Evolutionary conservation across 73 alveolate species (phyloP), one percentile per base, ranked within the genome.

Genomic region (Paramecium pentaurelia): DNA sequence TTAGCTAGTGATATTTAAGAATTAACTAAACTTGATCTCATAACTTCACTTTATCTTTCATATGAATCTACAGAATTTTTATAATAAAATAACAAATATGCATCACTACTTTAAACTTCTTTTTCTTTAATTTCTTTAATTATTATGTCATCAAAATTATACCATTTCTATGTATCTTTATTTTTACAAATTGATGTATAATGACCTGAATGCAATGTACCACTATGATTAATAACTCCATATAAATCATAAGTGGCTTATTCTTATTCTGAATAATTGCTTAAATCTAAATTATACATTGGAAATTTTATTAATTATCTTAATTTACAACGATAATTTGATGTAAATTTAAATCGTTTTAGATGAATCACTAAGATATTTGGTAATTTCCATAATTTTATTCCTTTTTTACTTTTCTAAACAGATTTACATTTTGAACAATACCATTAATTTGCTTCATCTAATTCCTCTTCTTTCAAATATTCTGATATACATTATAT

Each of bases 321-420:
- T 27, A 96, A 85, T 86, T 97, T 97, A 34, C 97, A 95, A 88
- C 96, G 60, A n/a, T 95, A 93, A 32, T 86, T 92, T 12, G 86
- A 68, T 34, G 73, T 77, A 77, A 73, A 95, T 60, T 93, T 83
- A 93, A 98, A 98, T 85, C 99, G 93, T 58, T 98, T 98, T 86
- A 98, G 86, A 90, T 97, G 98, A 14, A 98, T 95, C 10, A 98
- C 97, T 60, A 98, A 80, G 9, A 98, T 93, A 75, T 96, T 95
- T 5, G 99, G 99, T 45, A 98, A 92, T 86, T 96, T 97, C 96
- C 95, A 98, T 14, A 98, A 71, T 49, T 95, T 99, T 83, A 97
- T 96, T 85, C 94, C 96, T 77, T 97, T 98, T 5, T 92, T 77
- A 1, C 98, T 96, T 64, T 92, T 75, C 73, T 94, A 38, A 90